Base-by-base conservation (phyloP, 2,329 filamentous ascomycete species). In the Fusarium sp. region DNA sequence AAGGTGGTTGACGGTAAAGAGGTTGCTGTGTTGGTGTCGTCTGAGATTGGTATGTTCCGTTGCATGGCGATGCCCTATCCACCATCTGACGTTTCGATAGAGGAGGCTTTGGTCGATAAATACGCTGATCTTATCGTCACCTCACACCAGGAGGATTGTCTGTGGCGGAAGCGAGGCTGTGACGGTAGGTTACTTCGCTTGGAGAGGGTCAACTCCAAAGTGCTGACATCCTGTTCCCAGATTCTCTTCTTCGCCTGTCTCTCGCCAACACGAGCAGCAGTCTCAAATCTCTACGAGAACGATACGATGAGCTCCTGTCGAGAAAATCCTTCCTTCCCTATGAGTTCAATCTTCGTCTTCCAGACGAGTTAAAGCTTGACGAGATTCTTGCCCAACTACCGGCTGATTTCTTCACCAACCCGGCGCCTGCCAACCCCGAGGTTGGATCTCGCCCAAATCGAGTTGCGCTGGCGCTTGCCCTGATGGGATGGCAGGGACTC, bases 91-190 rank as follows among this genome's bases (percentile, higher is more conserved):
- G 29, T 16, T 38, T 11, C 40, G 29, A 64, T 38, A 85, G 90
- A 90, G 78, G 85, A 92, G 36, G 93, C 90, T 18, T 85, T 98
- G 61, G 91, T 97, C 9, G 90, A 93, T 54, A 92, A 92, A 78
- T 98, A 97, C 80, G 87, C 86, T 25, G 90, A 91, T 60, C 86
- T 96, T 69, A 92, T 98, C 62, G 84, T 93, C 16, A 88, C 90
- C 27, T 93, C 92, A 3, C 96, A 99, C 80, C 89, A 91, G 31
- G 92, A 95, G 62, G 91, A 91, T 71, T 99, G 96, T 80, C 86
- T 97, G 20, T 99, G 96, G 97, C 90, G 91, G 77, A 93, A 91
- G 80, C 91, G 91, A 69, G 95, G 95, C n/a, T 98, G 95, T 81
- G 95, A 97, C 82, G 91, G 93, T 94, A 86, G 70, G 85, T 65